Evolutionary conservation across 306 rosid genomes (phyloP).

Genomic region (Phaseolus lunatus): DNA sequence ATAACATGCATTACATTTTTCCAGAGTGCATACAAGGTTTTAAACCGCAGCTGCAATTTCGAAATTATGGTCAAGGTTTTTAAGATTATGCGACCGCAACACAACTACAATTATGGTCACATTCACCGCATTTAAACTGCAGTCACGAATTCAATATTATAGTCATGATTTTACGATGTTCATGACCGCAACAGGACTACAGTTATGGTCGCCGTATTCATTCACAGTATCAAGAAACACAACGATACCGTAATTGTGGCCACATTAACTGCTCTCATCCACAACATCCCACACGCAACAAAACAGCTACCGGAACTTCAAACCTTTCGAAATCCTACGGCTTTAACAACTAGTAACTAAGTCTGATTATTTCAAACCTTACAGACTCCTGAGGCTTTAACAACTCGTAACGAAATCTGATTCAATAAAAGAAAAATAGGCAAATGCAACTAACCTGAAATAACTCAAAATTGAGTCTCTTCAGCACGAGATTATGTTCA

Average conservation of each 20-base stretch:
- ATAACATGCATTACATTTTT: neutral
- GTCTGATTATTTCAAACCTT: neutral
- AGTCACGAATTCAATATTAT: neutral
- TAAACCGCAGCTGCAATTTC: neutral
- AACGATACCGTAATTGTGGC: neutral
- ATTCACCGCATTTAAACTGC: neutral
- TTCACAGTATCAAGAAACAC: neutral
- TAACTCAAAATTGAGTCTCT: slow-evolving; percentile 79
- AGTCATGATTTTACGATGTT: neutral
- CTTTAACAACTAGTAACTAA: slow-evolving; percentile 1
- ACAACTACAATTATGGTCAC: neutral
- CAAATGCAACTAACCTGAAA: slow-evolving; percentile 55
- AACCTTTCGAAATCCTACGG: neutral
- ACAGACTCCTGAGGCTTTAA: neutral
- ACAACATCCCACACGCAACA: neutral
- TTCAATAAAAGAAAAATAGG: neutral
- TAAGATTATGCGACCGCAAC: neutral
- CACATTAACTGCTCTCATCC: neutral
- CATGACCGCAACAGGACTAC: too few relatives aligned
- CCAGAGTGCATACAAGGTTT: neutral
- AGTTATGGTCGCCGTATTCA: neutral
- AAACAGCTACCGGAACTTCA: neutral
- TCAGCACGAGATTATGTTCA: slow-evolving; percentile 72
- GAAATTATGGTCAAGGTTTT: neutral
- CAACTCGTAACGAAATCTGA: neutral